Conservation (phyloP, 164 flowering plant genomes). For the Annona squamosa region DNA sequence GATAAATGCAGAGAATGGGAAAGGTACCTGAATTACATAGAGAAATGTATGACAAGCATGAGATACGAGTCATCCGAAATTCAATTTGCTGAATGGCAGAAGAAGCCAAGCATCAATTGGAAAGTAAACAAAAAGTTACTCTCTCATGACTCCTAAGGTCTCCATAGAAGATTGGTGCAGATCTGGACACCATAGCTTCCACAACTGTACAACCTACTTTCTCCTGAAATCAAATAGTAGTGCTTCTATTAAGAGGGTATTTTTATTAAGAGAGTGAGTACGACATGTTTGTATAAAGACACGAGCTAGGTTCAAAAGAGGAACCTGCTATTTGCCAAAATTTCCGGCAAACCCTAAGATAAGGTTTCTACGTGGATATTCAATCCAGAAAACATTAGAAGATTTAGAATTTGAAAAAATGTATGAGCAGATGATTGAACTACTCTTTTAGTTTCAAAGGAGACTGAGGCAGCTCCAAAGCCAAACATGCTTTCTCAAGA, state of each 20-base stretch:
- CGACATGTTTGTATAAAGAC: no score
- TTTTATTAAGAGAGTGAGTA: background rate
- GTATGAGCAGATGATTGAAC: background rate
- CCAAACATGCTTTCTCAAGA: no score
- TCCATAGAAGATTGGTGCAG: slow-evolving; percentile 80
- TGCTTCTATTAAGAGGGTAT: background rate
- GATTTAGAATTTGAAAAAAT: no score
- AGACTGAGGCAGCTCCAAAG: no score
- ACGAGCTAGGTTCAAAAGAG: background rate
- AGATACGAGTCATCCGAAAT: background rate
- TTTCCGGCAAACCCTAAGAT: background rate
- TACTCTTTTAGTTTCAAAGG: no score
- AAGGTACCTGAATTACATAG: slow-evolving; percentile 36
- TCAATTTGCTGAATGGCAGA: background rate
- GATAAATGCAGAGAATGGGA: slow-evolving; percentile 71
- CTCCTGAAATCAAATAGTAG: slow-evolving; percentile 33
- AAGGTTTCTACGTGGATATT: background rate
- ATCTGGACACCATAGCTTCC: slow-evolving; percentile 80
- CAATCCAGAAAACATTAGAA: background rate
- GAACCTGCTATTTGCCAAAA: background rate
- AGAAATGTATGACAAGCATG: background rate
- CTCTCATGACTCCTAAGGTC: slow-evolving; percentile 88
- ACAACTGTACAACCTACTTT: slow-evolving; percentile 60
- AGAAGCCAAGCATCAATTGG: background rate
- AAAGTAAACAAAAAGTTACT: slow-evolving; percentile 28